Evolutionary conservation across 192 early-diverging fungal genomes (phyloP), one percentile per base, ranked within the genome.

Genomic region (Coemansia sp.): DNA sequence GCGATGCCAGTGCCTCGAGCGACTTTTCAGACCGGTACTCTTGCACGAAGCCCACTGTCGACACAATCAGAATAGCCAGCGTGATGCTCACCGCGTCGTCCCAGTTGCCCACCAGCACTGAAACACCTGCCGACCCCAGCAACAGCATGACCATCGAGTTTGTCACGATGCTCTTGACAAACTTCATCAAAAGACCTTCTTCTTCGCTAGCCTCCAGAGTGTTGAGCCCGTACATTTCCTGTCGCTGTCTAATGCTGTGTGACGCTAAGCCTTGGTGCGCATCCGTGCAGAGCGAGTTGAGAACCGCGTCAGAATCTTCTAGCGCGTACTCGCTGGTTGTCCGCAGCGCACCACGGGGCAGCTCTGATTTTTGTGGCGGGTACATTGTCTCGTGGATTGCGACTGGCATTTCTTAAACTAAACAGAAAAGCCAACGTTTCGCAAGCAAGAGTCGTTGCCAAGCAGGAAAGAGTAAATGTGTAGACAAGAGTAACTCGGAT

Each of bases 1-100:
- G 91, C 74, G 91, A 88, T 51, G 90, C 89, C 21, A 97, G 82
- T 23, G 95, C 94, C 82, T 95, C 95, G 56, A 97, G 84, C 44
- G 95, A 93, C 56, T 89, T 90, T 72, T 96, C 94, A 28, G 94
- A 93, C 76, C 93, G 90, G 64, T 92, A 89, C 82, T 97, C 95
- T 72, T 97, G 93, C 62, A 92, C 84, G 68, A 91, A 97, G 70
- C 95, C 95, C 60, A 97, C 94, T 36, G 86, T 84, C 21, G 95
- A 93, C 64, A 89, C 85, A 36, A 93, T 82, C 49, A 94, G 74
- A 6, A 94, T 82, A 5, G 83, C 92, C 60, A 92, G 58, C 37
- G 91, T 91, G 64, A 94, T 91, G 72, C 90, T 89, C 66, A 94
- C 88, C 12, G 96, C 96, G 59, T 94, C 90, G 69, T 91, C 68